Evolutionary conservation across 345 rosid species (phyloP), one percentile per base, ranked within the genome.

Genomic region (Pelargonium nanum): DNA sequence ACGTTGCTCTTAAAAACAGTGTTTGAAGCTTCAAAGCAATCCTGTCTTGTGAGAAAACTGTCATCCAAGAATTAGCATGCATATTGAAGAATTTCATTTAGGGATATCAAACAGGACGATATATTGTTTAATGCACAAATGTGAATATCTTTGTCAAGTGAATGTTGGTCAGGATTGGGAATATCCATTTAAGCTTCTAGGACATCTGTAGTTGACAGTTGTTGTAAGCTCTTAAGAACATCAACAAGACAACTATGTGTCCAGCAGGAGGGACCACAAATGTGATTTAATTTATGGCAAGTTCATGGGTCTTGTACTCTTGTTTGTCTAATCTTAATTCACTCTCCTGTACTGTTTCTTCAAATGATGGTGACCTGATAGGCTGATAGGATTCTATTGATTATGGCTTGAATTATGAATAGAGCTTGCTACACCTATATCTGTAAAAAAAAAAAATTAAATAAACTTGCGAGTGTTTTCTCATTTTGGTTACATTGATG

Each of bases 401-500:
- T 12, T 12, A 40, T 40, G 15, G 15, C 10, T 2, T 40, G 48
- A 40, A 40, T 2, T 40, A 12, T 8, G 15, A 40, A 40, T 15
- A 9, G 48, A 40, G 48, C 48, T 40, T 40, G 48, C 48, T 40
- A 40, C 48, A 40, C 15, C n/a, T n/a, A n/a, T n/a, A n/a, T n/a
- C n/a, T n/a, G n/a, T n/a, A n/a, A n/a, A n/a, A n/a, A n/a, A n/a
- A n/a, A n/a, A n/a, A n/a, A n/a, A n/a, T n/a, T n/a, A n/a, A n/a
- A n/a, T n/a, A n/a, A n/a, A n/a, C n/a, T n/a, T n/a, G 24, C 21
- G 21, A 23, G 58, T 59, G 28, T 23, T 60, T 61, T 68, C 60
- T 69, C 21, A 40, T 53, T 19, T 24, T 15, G 26, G 54, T 65
- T 66, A 48, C 58, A 19, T 63, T 13, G 63, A n/a, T 80, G 95